Evolutionary conservation across 1,284 basidiomycete genomes (phyloP), one percentile per base, ranked within the genome.

Genomic region (Sutorius eximius): DNA sequence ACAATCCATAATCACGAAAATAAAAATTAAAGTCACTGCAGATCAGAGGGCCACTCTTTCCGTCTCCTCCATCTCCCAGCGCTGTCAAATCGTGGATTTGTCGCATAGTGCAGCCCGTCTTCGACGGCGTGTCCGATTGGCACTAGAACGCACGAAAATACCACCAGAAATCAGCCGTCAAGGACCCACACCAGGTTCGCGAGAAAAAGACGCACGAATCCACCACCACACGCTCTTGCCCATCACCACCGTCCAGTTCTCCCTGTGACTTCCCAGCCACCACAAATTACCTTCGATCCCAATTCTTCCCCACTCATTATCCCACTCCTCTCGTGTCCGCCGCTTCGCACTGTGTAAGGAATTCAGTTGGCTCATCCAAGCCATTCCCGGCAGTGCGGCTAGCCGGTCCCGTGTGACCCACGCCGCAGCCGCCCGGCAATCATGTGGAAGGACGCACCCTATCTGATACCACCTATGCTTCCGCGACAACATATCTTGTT

Each of bases 271-370:
- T 15, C 86, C 93, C 36, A 86, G 72, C 89, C 90, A 95, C 92
- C 92, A 96, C 5, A 93, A 71, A 68, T 95, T 88, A 0, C 89
- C 93, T 65, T 95, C 91, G 22, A 71, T 80, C 7, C 79, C 77
- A 2, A 87, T 76, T 27, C 74, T 65, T 0, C 93, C 93, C 91
- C 91, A 95, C 59, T 91, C 86, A 7, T 70, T 64, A 62, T 93
- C 83, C 87, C 91, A 94, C 32, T 77, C 69, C 44, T 64, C 69
- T 38, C 59, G 64, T n/a, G 75, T 81, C 32, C 65, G 67, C 38
- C 71, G 67, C 63, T 80, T 83, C 20, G 73, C 76, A 33, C 84
- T 87, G 61, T 48, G 8, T 27, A 27, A 41, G 33, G 32, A 18
- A n/a, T 52, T 15, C 43, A n/a, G 37, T 65, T n/a, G 40, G 53